phyloP scores from a whole-genome alignment of 2,329 filamentous ascomycete species.

The Colletotrichum truncatum region DNA sequence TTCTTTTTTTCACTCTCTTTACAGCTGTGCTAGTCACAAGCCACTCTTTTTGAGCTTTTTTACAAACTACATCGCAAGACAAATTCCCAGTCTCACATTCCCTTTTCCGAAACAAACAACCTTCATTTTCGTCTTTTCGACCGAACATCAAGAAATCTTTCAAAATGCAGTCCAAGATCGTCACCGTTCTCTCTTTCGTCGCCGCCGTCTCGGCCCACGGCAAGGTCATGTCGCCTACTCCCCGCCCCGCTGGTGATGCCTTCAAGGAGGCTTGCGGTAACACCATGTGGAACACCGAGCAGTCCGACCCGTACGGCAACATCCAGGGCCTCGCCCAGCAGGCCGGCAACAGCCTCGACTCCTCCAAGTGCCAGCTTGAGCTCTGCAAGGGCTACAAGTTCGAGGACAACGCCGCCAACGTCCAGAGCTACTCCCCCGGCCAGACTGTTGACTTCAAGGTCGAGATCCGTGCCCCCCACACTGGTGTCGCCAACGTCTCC shows the following conservation, averaged over 20 bases:
- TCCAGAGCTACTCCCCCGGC: conserved; percentile 40
- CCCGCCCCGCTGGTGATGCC: conserved; percentile 32
- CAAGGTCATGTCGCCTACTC: conserved; percentile 30
- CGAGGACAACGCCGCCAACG: conserved; percentile 40
- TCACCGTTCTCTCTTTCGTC: conserved; percentile 31
- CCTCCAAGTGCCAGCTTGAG: conserved; percentile 43
- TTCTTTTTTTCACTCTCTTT: conserved; percentile 28
- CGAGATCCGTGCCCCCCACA: conserved; percentile 48
- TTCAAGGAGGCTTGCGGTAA: conserved; percentile 35
- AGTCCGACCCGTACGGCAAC: conserved; percentile 44
- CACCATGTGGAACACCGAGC: conserved; percentile 34
- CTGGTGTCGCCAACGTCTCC: conserved; percentile 54
- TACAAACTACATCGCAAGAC: conserved; percentile 16
- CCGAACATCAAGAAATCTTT: not conserved
- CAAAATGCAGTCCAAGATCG: conserved; percentile 32
- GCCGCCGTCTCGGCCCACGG: conserved; percentile 34
- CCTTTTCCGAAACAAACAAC: not conserved
- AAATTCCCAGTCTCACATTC: conserved; percentile 3
- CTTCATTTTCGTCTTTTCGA: not conserved
- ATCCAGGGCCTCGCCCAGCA: conserved; percentile 46
- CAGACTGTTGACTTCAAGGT: conserved; percentile 47
- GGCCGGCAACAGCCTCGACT: conserved; percentile 35
- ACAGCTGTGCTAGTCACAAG: conserved; percentile 32
- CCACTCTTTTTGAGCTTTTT: conserved; percentile 30
- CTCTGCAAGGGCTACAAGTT: conserved; percentile 45